These are phyloP conservation scores for Yamadazyma friedrichii DNA, from an alignment of 1,139 yeast genomes.

Conservation along the genomic window DNA sequence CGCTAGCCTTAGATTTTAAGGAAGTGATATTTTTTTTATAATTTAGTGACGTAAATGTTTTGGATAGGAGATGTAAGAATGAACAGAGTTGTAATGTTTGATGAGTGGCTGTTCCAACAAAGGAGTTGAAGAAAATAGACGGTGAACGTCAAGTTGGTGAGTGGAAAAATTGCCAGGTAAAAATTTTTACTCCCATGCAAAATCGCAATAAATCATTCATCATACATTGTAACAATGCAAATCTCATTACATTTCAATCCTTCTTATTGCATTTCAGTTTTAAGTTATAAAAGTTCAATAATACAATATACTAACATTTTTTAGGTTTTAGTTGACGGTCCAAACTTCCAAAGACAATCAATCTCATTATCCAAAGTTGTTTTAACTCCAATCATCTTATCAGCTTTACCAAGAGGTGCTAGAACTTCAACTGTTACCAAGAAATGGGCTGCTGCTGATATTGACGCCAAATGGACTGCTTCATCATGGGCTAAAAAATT, in stretches of 20 bases:
- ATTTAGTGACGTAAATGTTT: background rate
- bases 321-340: conserved; percentile 94
- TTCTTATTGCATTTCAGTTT: background rate
- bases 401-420: conserved; percentile 91
- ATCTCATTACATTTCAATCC: no score
- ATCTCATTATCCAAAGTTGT: conserved; percentile 74
- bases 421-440: conserved; percentile 81
- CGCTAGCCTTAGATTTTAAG: background rate
- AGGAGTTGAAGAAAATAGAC: no score
- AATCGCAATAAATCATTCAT: no score
- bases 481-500: conserved; percentile 98
- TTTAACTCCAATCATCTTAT: conserved; percentile 87
- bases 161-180: no score
- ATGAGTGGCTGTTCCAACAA: no score
- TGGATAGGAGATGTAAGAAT: no score
- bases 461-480: conserved; percentile 88
- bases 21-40: background rate
- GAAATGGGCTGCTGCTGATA: conserved; percentile 92
- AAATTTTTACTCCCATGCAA: no score
- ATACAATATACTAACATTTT: conserved; percentile 24
- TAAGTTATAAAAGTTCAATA: background rate
- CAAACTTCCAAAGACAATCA: conserved; percentile 93
- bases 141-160: no score
- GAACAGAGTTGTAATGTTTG: no score
- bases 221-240: no score